phyloP scores from a whole-genome alignment of 768 basidiomycete genomes.

The Suillus fuscotomentosus region DNA sequence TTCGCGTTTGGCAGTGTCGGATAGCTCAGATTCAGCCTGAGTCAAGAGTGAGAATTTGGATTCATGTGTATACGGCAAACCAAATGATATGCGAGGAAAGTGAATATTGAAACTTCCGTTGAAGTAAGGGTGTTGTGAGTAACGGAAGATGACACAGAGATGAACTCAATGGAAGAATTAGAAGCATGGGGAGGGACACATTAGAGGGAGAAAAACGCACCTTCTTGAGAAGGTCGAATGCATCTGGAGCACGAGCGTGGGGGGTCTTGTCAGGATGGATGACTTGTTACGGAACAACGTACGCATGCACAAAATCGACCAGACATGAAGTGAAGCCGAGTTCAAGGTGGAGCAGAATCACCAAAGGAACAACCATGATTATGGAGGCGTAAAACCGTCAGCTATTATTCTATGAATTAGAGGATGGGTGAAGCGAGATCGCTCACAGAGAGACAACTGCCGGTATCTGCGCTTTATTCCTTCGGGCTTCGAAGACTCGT shows the following conservation, averaged over 20 bases:
- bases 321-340: constrained; percentile 1
- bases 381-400: constrained; percentile 3
- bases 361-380: constrained; percentile 2
- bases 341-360: neutral
- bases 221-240: constrained; percentile 94
- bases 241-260: constrained; percentile 85
- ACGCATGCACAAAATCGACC: constrained; percentile 25
- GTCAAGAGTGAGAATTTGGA: neutral
- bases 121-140: neutral
- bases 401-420: neutral
- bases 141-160: neutral
- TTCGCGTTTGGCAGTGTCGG: constrained; percentile 74
- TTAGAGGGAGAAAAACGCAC: constrained; percentile 35
- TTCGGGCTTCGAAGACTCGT: constrained; percentile 64
- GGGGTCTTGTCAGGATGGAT: constrained; percentile 99
- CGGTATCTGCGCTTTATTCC: constrained; percentile 90
- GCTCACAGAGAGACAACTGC: constrained; percentile 81
- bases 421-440: constrained; percentile 11
- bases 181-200: neutral
- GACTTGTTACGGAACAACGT: constrained; percentile 57
- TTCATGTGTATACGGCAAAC: neutral
- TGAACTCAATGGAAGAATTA: neutral
- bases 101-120: neutral
- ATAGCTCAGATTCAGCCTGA: constrained; percentile 83
- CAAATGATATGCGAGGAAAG: neutral